Evolutionary conservation across 441 rosid genomes (phyloP), one percentile per base, ranked within the genome.

Genomic region (Croton laevigatus): DNA sequence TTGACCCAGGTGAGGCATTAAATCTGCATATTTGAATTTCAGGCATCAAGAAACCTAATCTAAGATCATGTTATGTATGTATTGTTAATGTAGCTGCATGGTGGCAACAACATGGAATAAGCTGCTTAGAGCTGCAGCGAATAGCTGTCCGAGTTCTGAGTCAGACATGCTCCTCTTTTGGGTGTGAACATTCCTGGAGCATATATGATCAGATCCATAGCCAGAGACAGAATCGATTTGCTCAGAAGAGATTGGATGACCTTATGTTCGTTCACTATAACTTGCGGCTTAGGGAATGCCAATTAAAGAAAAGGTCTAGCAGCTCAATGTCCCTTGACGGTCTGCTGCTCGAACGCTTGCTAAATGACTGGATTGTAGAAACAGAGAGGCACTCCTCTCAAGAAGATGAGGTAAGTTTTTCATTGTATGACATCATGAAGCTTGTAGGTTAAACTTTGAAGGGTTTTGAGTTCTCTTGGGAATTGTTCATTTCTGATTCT

Each of bases 81-180:
- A 27, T n/a, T 70, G 11, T 17, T 4, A 36, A 45, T 71, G 44
- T 69, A 90, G 91, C 97, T 8, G 85, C 89, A 19, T 94, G 97
- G 99, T 92, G 97, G 95, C 92, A 86, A 76, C 89, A 85, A 59
- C 92, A 89, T 66, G 90, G 92, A 73, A 89, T 81, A 82, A 83
- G 89, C 79, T 89, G 97, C 90, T 84, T 85, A 75, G 96, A 94
- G 76, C 90, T 94, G 51, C 97, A 89, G 74, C 81, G 86, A 69
- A 86, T 94, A 42, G 98, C 94, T 19, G 79, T 92, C 65, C 84
- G 89, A 58, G 85, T 94, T 75, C 81, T 91, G 73, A 91, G 97
- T 82, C 99, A 94, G 82, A 88, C 94, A 2, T 85, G 96, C 75
- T 89, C 95, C 0, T 86, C 93, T 38, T 38, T 84, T 48, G 93